These are phyloP conservation scores for Chrysanthemum lavandulifolium DNA, from an alignment of 129 eudicot species.

Conservation along the genomic window DNA sequence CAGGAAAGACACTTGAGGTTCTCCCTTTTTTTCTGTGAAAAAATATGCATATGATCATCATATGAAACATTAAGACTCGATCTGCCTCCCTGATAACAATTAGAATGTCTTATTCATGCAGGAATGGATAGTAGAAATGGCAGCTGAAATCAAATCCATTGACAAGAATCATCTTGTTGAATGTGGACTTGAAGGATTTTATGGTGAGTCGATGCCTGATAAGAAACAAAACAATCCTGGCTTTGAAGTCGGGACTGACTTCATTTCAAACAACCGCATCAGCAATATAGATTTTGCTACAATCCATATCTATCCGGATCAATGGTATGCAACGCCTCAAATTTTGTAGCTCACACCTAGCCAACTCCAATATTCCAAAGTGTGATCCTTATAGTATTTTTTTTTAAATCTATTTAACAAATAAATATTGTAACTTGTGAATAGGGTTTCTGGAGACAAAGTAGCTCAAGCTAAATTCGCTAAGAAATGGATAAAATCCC, in stretches of 20 bases:
- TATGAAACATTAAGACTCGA: neutral
- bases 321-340: conserved; percentile 27
- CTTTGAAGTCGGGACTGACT: conserved; percentile 42
- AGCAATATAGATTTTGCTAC: conserved; percentile 38
- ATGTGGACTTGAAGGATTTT: conserved; percentile 46
- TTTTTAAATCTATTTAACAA: too few relatives aligned
- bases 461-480: too few relatives aligned
- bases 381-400: too few relatives aligned
- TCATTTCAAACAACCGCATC: conserved; percentile 35
- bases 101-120: neutral
- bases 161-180: conserved; percentile 47
- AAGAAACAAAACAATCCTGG: conserved; percentile 38
- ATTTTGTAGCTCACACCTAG: too few relatives aligned
- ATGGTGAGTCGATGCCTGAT: conserved; percentile 36
- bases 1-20: conserved; percentile 50
- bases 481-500: too few relatives aligned
- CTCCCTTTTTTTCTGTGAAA: neutral
- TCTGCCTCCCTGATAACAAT: neutral
- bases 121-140: conserved; percentile 45
- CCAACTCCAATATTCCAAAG: too few relatives aligned
- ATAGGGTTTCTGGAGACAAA: too few relatives aligned
- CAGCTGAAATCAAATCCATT: conserved; percentile 45
- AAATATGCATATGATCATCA: neutral
- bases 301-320: conserved; percentile 44
- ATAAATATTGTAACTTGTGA: too few relatives aligned